Base-by-base conservation (phyloP, 2,329 filamentous ascomycete species). In the Xylariaceae sp. region DNA sequence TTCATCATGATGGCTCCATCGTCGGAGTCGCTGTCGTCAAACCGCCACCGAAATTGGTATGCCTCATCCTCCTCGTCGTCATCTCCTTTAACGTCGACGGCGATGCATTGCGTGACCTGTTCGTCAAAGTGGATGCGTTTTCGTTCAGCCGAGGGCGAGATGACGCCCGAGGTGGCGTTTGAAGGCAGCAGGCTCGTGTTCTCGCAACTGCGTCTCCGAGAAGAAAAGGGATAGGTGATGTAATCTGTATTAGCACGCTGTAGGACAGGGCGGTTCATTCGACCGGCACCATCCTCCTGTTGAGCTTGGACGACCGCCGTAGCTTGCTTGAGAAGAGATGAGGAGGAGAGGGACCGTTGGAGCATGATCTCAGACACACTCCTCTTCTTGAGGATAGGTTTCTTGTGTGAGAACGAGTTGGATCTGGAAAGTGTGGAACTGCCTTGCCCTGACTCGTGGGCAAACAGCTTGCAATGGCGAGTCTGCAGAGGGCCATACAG, bases 61-160 rank as follows among this genome's bases (percentile, higher is more conserved):
- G 68, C 60, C 16, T 77, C 72, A 10, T 86, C 78, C 11, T 83
- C 77, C 9, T 83, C 77, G 18, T 83, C 77, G 30, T 89, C 82
- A 16, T 81, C 80, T 43, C 84, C 78, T 61, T 93, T 93, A 47
- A 78, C 72, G 21, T 96, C 89, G 19, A 98, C 77, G 6, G 92
- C 92, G 44, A 95, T 95, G 56, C 89, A 95, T 56, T 96, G 90
- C 56, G 89, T 81, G 3, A 98, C 92, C 61, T 90, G 84, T 53
- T 95, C 85, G 54, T 95, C 92, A 59, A 98, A 98, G 52, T 94
- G 86, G 45, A 98, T 96, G 56, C 94, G 90, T 40, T 80, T 88
- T 51, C 78, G 75, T 50, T 83, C 80, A 6, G 74, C 59, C 64
- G 75, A 61, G 38, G 87, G 60, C 54, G 80, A 68, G 59, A 67